phyloP scores from a whole-genome alignment of 768 basidiomycete species.

The Panellus pusillus region DNA sequence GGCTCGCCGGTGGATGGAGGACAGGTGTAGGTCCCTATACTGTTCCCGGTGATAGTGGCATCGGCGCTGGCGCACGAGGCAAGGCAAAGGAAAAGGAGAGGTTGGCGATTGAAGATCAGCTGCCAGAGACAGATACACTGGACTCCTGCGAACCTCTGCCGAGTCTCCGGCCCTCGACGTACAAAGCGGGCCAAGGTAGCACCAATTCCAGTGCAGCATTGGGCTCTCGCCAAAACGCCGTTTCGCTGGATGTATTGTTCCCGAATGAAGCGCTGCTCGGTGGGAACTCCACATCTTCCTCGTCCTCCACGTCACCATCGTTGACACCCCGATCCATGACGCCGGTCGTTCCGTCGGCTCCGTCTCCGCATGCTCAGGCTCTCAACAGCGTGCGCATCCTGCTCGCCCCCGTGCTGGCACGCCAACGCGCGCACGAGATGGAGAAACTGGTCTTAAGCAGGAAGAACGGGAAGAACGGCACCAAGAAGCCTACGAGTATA shows the following conservation, averaged over 20 bases:
- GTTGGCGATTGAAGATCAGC: slow-evolving; percentile 46
- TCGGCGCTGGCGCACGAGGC: slow-evolving; percentile 22
- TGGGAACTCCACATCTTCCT: slow-evolving; percentile 7
- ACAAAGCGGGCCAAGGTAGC: slow-evolving; percentile 22
- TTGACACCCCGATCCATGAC: slow-evolving; percentile 26
- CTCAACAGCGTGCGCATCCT: slow-evolving; percentile 73
- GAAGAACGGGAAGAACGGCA: slow-evolving; percentile 42
- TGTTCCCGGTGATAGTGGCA: slow-evolving; percentile 30
- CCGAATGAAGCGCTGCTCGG: slow-evolving; percentile 6
- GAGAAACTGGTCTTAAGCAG: slow-evolving; percentile 50
- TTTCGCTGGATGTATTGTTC: slow-evolving; percentile 4
- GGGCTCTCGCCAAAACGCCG: slow-evolving; percentile 8
- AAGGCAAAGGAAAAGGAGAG: slow-evolving; percentile 35
- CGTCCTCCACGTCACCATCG: slow-evolving; percentile 22
- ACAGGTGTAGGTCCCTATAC: slow-evolving; percentile 64
- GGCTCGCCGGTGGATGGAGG: slow-evolving; percentile 76
- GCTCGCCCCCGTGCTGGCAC: slow-evolving; percentile 65
- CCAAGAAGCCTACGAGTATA: slow-evolving; percentile 65
- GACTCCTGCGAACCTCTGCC: too few species aligned
- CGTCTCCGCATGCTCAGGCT: slow-evolving; percentile 41
- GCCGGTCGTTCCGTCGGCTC: slow-evolving; percentile 26
- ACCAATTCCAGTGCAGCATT: slow-evolving; percentile 15
- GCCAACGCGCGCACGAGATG: slow-evolving; percentile 57
- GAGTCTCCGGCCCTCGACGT: slow-evolving; percentile 3
- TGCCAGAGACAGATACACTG: slow-evolving; percentile 18